Base-by-base conservation (phyloP, 805 yeast genomes). In the Wickerhamiella cacticola region DNA sequence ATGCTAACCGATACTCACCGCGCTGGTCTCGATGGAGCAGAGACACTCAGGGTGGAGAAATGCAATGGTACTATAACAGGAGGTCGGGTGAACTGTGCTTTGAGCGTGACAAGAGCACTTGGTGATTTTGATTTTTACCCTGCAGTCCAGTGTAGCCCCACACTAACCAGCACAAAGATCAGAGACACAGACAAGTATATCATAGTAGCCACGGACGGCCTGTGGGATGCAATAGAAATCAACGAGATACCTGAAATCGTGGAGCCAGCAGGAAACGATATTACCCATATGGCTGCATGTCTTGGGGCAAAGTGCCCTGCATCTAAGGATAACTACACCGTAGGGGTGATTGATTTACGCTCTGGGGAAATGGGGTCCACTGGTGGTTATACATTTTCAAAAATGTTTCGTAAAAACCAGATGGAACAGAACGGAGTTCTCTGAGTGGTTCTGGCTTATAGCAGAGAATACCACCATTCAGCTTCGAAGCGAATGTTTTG, bases 321-420 rank as follows among this genome's bases (percentile, higher is more conserved):
- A 10, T 16, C 33, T 5, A 15, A 28, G 5, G 45, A 41, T 19
- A 41, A 41, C 22, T 28, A 28, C 18, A 41, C 45, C 24, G 18
- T 28, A 4, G 35, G 34, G 2, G 24, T 15, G 10, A 28, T 41
- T 7, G 18, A 16, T 10, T 19, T 41, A 8, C 6, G 10, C 10
- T 13, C 18, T 3, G 21, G 4, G 3, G 10, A 39, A 3, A 18
- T 15, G 5, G 41, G 7, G 9, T n/a, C 22, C 3, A 29, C 33
- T 2, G 15, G 36, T 5, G 44, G 44, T 23, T 41, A 29, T 24
- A 41, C 45, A 10, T 41, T 41, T 13, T 18, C 24, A 18, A 41
- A 41, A 15, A 13, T 19, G 36, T 22, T 31, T 28, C 24, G 5
- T 9, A 19, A 26, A 29, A 28, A 40, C 21, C 41, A 36, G 35